Evolutionary conservation across 1,284 basidiomycete genomes (phyloP).

Genomic region (Leccinum griseonigrum): DNA sequence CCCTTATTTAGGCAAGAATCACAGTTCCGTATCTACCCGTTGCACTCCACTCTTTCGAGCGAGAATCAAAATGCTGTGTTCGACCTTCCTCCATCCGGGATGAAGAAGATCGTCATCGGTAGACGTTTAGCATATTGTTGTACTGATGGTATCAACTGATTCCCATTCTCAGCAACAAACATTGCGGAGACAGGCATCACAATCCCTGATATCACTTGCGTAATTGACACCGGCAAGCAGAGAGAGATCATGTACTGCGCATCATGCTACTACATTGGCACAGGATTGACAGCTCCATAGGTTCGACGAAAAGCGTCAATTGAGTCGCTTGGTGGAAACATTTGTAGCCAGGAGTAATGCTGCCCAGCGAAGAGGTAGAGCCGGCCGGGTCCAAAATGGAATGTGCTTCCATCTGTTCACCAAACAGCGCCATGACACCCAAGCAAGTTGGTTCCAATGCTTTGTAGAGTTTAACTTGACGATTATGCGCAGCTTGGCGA

Average conservation of each 20-base stretch:
- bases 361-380: constrained; percentile 86
- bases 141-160: constrained; percentile 74
- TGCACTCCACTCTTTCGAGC: constrained; percentile 93
- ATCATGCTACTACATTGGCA: constrained; percentile 1
- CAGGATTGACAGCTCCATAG: constrained; percentile 38
- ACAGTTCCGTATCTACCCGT: constrained; percentile 78
- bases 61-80: constrained; percentile 93
- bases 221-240: constrained; percentile 95
- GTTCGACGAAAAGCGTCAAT: constrained; percentile 97
- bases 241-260: constrained; percentile 76
- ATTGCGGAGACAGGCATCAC: constrained; percentile 93
- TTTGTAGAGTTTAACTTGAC: constrained; percentile 27
- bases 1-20: constrained; percentile 64
- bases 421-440: constrained; percentile 78
- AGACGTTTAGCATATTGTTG: constrained; percentile 18
- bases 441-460: constrained; percentile 39
- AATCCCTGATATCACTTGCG: constrained; percentile 97
- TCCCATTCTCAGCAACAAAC: constrained; percentile 47
- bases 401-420: constrained; percentile 98
- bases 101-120: constrained; percentile 93
- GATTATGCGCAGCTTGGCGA: constrained; percentile 69
- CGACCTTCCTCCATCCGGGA: constrained; percentile 75
- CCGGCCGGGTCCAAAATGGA: constrained; percentile 89
- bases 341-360: constrained; percentile 95
- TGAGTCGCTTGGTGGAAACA: constrained; percentile 90